Evolutionary conservation across 2,329 filamentous ascomycete species (phyloP).

Genomic region (Aspergillus eucalypticola): DNA sequence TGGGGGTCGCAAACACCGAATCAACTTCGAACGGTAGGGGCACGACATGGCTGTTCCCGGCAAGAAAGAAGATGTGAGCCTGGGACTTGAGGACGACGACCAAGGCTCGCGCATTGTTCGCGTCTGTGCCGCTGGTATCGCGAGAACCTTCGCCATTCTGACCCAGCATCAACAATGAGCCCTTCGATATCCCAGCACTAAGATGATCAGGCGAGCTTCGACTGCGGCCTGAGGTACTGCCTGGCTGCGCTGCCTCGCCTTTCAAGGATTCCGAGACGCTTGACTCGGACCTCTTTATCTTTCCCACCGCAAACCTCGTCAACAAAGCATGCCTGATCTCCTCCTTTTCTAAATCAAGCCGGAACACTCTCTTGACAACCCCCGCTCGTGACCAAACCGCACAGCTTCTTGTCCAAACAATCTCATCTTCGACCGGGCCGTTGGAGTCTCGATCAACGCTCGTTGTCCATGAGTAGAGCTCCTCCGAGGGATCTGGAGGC

Average conservation of each 20-base stretch:
- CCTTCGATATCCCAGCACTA: conserved; percentile 26
- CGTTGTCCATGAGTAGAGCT: conserved; percentile 74
- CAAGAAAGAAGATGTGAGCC: conserved; percentile 88
- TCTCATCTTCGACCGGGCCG: conserved; percentile 68
- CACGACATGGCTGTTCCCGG: conserved; percentile 82
- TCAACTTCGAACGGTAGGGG: conserved; percentile 96
- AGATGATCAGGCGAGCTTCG: conserved; percentile 18
- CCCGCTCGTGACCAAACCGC: conserved; percentile 90
- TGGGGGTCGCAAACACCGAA: conserved; percentile 76
- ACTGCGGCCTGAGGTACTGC: conserved; percentile 10
- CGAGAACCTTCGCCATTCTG: not conserved
- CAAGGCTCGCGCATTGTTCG: conserved; percentile 60
- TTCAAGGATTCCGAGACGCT: conserved; percentile 11
- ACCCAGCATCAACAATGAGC: not conserved
- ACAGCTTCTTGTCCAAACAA: conserved; percentile 71
- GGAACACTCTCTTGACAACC: conserved; percentile 80
- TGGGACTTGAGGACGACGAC: conserved; percentile 92
- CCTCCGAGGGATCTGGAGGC: conserved; percentile 63
- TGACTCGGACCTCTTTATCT: conserved; percentile 23
- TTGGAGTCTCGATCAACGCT: conserved; percentile 47
- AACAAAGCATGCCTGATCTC: conserved; percentile 81
- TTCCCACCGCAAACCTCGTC: conserved; percentile 70
- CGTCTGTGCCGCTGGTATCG: conserved; percentile 20
- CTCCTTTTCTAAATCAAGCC: conserved; percentile 84
- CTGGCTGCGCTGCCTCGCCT: conserved; percentile 2